These are phyloP conservation scores for Trichoderma lentiforme DNA, from an alignment of 2,329 filamentous ascomycete species.

Conservation along the genomic window DNA sequence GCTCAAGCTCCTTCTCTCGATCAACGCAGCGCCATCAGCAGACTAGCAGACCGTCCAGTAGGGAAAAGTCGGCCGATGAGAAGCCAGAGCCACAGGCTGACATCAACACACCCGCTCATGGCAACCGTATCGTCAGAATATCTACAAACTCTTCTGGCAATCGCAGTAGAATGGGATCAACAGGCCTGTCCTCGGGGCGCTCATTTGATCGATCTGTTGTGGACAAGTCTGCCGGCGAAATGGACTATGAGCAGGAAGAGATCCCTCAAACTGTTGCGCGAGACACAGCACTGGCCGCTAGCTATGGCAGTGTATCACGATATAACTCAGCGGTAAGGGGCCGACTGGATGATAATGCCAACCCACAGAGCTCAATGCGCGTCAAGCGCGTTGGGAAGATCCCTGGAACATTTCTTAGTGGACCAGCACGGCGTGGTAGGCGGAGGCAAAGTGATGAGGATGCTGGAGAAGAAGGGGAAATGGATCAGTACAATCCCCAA, in stretches of 20 bases:
- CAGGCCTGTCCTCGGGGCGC: slow-evolving; percentile 36
- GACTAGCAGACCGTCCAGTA: slow-evolving; percentile 39
- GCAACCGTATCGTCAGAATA: slow-evolving; percentile 54
- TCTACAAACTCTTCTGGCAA: slow-evolving; percentile 50
- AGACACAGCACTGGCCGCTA: slow-evolving; percentile 41
- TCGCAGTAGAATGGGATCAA: slow-evolving; percentile 36
- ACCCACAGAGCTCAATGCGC: slow-evolving; percentile 69
- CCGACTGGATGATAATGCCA: slow-evolving; percentile 60
- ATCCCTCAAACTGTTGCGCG: slow-evolving; percentile 50
- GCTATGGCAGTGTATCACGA: slow-evolving; percentile 52
- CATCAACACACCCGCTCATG: slow-evolving; percentile 53
- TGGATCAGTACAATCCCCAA: slow-evolving; percentile 35
- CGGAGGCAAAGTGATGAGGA: slow-evolving; percentile 67
- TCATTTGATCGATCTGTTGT: slow-evolving; percentile 34
- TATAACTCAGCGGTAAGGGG: slow-evolving; percentile 50
- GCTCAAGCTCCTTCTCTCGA: slow-evolving; percentile 51
- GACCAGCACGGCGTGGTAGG: slow-evolving; percentile 72
- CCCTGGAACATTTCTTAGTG: slow-evolving; percentile 73
- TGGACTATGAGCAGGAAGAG: slow-evolving; percentile 44
- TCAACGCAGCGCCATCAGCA: slow-evolving; percentile 29
- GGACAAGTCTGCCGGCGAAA: slow-evolving; percentile 37
- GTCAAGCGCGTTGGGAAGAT: slow-evolving; percentile 74
- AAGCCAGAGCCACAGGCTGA: slow-evolving; percentile 36
- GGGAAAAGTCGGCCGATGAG: slow-evolving; percentile 42
- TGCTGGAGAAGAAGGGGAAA: slow-evolving; percentile 44